phyloP scores from a whole-genome alignment of 768 basidiomycete species.

The Leccinum ochraceum region DNA sequence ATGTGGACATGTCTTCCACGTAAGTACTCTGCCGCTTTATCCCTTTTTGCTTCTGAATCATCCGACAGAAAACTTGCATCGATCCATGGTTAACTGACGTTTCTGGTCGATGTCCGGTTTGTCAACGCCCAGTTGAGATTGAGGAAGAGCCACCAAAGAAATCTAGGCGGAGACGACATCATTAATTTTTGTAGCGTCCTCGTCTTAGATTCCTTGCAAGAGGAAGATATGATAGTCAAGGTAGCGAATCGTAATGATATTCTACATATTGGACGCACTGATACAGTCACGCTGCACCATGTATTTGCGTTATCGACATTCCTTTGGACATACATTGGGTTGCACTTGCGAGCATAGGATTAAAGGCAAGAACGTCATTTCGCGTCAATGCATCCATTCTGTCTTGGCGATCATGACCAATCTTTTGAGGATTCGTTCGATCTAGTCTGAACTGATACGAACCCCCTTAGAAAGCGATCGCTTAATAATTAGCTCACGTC shows the following conservation, averaged over 20 bases:
- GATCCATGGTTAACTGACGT: slow-evolving; percentile 88
- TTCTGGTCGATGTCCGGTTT: slow-evolving; percentile 86
- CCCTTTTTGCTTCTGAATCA: slow-evolving; percentile 2
- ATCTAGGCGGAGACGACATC: slow-evolving; percentile 26
- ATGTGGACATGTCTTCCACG: slow-evolving; percentile 92
- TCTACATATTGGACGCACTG: slow-evolving; percentile 31
- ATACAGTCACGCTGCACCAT: slow-evolving; percentile 22
- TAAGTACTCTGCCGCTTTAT: slow-evolving; percentile 39
- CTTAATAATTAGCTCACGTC: slow-evolving; percentile 22
- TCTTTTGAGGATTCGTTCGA: neutral
- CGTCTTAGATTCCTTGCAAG: slow-evolving; percentile 8
- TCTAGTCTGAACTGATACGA: neutral
- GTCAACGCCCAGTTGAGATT: slow-evolving; percentile 72
- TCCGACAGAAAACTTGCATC: slow-evolving; percentile 73
- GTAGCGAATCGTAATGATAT: slow-evolving; percentile 33
- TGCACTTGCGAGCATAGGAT: neutral
- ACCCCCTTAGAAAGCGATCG: slow-evolving; percentile 2
- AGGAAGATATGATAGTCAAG: slow-evolving; percentile 30
- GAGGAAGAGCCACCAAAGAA: slow-evolving; percentile 39
- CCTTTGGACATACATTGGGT: slow-evolving; percentile 17
- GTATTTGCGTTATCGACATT: slow-evolving; percentile 29
- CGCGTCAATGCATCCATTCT: neutral
- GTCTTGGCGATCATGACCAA: neutral
- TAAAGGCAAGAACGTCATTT: neutral
- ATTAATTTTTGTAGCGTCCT: slow-evolving; percentile 14